A percentile compares a stretch with the other conserved stretches of the same genome.
These are phyloP conservation scores for Emergomyces africanus DNA, from an alignment of 2,329 filamentous ascomycete genomes.

Conservation along the genomic window DNA sequence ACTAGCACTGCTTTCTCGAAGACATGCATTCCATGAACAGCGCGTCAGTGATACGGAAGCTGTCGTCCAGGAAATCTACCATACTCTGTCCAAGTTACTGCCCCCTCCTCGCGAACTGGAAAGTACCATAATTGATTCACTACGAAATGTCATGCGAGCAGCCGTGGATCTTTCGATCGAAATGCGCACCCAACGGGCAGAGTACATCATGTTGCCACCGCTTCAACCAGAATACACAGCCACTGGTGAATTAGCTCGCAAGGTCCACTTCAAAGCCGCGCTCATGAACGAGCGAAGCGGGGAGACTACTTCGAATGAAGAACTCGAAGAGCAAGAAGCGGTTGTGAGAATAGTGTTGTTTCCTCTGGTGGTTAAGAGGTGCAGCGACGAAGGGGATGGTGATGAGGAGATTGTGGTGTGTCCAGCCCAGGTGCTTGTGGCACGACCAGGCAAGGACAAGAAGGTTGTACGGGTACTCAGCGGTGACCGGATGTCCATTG, in stretches of 20 bases:
- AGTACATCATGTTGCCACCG: constrained; percentile 97
- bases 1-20: constrained; percentile 71
- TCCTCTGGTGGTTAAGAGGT: constrained; percentile 91
- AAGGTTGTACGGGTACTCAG: constrained; percentile 26
- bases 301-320: constrained; percentile 57
- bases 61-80: constrained; percentile 83
- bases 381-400: constrained; percentile 72
- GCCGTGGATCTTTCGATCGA: constrained; percentile 87
- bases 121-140: constrained; percentile 65
- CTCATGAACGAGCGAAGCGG: constrained; percentile 90
- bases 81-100: constrained; percentile 69
- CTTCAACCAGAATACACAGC: constrained; percentile 89
- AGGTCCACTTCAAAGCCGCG: constrained; percentile 80
- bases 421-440: constrained; percentile 84
- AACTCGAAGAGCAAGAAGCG: constrained; percentile 61
- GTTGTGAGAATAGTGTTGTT: constrained; percentile 89
- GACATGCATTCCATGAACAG: constrained; percentile 67
- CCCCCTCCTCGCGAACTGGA: constrained; percentile 75
- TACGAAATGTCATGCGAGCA: constrained; percentile 75
- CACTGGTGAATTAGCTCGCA: constrained; percentile 76
- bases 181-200: constrained; percentile 92
- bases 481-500: constrained; percentile 32
- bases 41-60: constrained; percentile 85
- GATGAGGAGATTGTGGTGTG: constrained; percentile 94
- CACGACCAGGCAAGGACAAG: constrained; percentile 36